These are phyloP conservation scores for Luffa acutangula DNA, from an alignment of 306 rosid species.

Conservation along the genomic window DNA sequence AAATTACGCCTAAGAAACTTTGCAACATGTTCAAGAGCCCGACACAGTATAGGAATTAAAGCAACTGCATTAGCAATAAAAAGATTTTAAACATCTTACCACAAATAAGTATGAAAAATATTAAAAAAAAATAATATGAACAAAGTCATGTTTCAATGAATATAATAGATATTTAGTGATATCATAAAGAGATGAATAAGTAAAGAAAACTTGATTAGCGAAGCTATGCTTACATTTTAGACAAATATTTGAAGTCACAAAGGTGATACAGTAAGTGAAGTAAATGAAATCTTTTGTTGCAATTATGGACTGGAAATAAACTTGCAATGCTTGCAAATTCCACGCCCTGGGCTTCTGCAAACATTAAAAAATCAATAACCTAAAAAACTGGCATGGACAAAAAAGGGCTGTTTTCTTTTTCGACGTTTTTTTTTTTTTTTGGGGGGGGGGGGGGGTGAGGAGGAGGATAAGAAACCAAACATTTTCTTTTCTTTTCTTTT, in stretches of 20 bases:
- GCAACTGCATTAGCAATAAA: constrained; percentile 50
- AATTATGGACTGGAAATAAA: constrained; percentile 64
- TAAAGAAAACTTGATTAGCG: not conserved
- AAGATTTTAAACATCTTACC: constrained; percentile 4
- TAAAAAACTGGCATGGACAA: not conserved
- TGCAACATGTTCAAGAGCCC: constrained; percentile 78
- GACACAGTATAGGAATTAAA: constrained; percentile 76
- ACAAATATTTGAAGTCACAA: constrained; percentile 69
- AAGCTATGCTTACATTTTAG: constrained; percentile 50
- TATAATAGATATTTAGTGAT: not conserved
- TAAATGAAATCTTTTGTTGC: constrained; percentile 75
- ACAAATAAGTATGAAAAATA: not conserved
- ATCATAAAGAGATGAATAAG: not conserved
- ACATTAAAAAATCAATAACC: not conserved
- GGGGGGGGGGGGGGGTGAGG: too few species aligned
- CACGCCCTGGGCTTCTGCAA: constrained; percentile 88
- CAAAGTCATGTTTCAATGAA: not conserved
- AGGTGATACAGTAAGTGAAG: constrained; percentile 69
- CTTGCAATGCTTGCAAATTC: constrained; percentile 85
- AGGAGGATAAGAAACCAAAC: not conserved
- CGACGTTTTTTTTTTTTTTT: not conserved
- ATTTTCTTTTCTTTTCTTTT: not conserved
- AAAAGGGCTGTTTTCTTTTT: not conserved
- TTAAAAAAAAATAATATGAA: not conserved
- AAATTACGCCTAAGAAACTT: constrained; percentile 92